Conservation (phyloP, 257 asterid genomes). For the Jaltomata sinuosa region DNA sequence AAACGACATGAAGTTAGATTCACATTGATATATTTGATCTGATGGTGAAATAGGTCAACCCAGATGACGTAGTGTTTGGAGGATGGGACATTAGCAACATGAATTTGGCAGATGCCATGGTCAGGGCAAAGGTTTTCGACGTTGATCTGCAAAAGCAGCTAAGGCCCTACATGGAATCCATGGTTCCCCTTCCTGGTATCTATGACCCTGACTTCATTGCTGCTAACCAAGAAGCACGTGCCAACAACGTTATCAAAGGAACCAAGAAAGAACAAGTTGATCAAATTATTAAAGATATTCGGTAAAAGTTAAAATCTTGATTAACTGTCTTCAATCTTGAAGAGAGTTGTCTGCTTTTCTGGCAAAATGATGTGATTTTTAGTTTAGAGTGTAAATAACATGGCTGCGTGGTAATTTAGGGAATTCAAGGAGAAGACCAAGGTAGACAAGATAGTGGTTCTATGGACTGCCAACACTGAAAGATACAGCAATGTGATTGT, state of each 20-base stretch:
- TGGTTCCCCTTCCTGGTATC: constrained; percentile 99
- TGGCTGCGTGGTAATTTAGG: constrained; percentile 22
- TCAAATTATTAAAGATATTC: constrained; percentile 71
- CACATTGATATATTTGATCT: neutral
- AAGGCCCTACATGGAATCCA: constrained; percentile 94
- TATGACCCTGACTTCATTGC: constrained; percentile 95
- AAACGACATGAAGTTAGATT: neutral
- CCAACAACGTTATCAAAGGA: constrained; percentile 77
- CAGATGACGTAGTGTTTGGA: constrained; percentile 86
- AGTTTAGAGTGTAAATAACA: neutral
- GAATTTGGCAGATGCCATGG: constrained; percentile 98
- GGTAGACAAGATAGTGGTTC: constrained; percentile 75
- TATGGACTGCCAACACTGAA: constrained; percentile 99
- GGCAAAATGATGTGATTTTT: neutral
- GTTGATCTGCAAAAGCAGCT: constrained; percentile 93
- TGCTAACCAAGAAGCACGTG: constrained; percentile 93
- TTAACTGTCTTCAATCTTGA: neutral
- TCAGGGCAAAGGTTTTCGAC: constrained; percentile 83
- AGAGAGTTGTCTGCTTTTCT: neutral
- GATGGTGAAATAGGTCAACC: constrained; percentile 58
- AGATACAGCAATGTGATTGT: constrained; percentile 79
- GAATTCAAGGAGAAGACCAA: constrained; percentile 85
- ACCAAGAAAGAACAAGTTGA: constrained; percentile 78
- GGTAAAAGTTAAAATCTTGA: constrained; percentile 26
- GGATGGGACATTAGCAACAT: constrained; percentile 98